A percentile compares a stretch with the other conserved stretches of the same genome.
phyloP scores from a whole-genome alignment of 306 rosid genomes.

The Nissolia schottii region DNA sequence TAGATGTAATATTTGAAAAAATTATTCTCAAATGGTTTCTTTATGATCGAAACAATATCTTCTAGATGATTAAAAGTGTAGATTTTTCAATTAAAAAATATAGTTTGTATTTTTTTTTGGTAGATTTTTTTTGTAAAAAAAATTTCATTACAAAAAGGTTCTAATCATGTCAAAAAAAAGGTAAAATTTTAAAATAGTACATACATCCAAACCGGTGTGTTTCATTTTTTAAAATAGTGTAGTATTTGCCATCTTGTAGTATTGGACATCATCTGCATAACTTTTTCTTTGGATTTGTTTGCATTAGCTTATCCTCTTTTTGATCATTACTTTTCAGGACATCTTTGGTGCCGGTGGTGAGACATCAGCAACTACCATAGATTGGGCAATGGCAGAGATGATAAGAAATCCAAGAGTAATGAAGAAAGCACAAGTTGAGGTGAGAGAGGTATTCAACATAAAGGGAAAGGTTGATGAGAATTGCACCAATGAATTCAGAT shows the following conservation, averaged over 20 bases:
- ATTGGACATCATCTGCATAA: not conserved
- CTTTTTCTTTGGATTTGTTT: not conserved
- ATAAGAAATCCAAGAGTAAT: constrained; percentile 15
- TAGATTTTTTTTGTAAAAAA: not conserved
- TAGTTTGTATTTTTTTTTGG: no score
- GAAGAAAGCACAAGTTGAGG: constrained; percentile 31
- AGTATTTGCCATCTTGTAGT: not conserved
- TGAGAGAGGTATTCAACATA: not conserved
- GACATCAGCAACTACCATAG: constrained; percentile 28
- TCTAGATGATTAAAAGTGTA: no score
- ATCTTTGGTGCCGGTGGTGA: constrained; percentile 34
- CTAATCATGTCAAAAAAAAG: no score
- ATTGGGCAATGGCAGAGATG: constrained; percentile 32
- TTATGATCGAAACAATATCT: no score
- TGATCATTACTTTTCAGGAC: not conserved
- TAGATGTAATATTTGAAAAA: not conserved
- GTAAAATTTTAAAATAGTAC: no score
- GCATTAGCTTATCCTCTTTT: not conserved
- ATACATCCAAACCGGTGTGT: no score
- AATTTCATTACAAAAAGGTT: no score
- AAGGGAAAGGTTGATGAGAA: not conserved
- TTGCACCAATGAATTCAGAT: not conserved
- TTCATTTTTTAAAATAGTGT: not conserved
- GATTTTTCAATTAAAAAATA: no score
- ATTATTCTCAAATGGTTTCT: not conserved